Percentiles rank a stretch among this genome's conserved stretches.
These are phyloP conservation scores for Globisporangium perplexum DNA, from an alignment of 352 stramenopile genomes.

Conservation along the genomic window DNA sequence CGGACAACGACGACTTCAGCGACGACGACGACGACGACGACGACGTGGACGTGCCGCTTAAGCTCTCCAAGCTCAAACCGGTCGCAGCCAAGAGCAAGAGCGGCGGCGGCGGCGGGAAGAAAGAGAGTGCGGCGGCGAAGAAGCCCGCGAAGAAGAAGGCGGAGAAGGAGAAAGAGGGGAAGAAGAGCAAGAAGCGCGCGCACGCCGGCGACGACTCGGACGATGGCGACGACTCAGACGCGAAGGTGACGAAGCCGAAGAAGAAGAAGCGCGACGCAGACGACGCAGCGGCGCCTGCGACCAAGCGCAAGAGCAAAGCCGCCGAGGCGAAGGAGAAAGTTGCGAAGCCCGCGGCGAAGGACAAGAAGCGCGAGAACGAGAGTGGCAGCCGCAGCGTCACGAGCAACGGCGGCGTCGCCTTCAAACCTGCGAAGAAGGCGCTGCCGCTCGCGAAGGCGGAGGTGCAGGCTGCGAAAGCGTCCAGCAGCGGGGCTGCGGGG, in stretches of 20 bases:
- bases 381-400: background rate
- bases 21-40: slow-evolving; percentile 31
- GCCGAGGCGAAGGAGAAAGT: slow-evolving; percentile 1
- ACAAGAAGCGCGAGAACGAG: slow-evolving; percentile 9
- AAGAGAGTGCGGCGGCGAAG: slow-evolving; percentile 4
- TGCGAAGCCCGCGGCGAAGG: slow-evolving; percentile 1
- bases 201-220: background rate
- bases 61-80: slow-evolving; percentile 14
- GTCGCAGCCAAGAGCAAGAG: slow-evolving; percentile 13
- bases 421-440: slow-evolving; percentile 5
- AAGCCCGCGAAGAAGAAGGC: slow-evolving; percentile 13
- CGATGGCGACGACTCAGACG: background rate
- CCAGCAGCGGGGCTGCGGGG: background rate
- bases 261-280: slow-evolving; percentile 9
- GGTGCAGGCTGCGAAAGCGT: background rate
- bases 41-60: slow-evolving; percentile 18
- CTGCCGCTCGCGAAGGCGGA: background rate
- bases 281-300: background rate
- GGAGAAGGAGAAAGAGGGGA: slow-evolving; percentile 1
- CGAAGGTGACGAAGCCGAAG: background rate
- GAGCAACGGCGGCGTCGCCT: background rate
- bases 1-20: slow-evolving; percentile 17
- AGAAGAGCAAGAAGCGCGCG: slow-evolving; percentile 16
- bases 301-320: background rate
- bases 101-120: background rate